Evolutionary conservation across 2,329 filamentous ascomycete species (phyloP).

Genomic region (Monilinia vaccinii-corymbosi): DNA sequence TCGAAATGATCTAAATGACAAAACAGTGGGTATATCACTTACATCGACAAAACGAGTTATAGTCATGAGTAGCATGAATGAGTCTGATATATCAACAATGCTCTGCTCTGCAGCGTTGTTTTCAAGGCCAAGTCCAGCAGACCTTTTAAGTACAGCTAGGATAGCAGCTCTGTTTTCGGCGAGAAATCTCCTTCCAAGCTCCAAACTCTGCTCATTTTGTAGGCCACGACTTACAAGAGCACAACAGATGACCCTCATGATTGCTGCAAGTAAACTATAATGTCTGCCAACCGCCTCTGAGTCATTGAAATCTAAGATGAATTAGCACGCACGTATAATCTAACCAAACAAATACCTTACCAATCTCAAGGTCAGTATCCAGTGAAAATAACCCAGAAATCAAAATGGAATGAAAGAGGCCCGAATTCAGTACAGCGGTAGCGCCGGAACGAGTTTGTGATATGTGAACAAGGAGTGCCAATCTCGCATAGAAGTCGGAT

Average conservation of each 20-base stretch:
- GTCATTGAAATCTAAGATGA: conserved; percentile 25
- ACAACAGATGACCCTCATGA: conserved; percentile 73
- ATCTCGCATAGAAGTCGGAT: conserved; percentile 55
- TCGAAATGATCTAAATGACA: background rate
- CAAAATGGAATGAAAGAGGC: conserved; percentile 73
- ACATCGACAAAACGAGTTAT: conserved; percentile 84
- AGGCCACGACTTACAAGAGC: conserved; percentile 73
- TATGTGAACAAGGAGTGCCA: conserved; percentile 75
- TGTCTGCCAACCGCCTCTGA: conserved; percentile 25
- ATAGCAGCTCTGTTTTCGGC: conserved; percentile 75
- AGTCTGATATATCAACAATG: conserved; percentile 71
- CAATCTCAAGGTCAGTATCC: conserved; percentile 84
- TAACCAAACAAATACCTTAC: conserved; percentile 31
- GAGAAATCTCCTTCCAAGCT: conserved; percentile 72
- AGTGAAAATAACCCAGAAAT: conserved; percentile 78
- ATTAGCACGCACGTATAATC: conserved; percentile 12
- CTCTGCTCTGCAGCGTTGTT: conserved; percentile 43
- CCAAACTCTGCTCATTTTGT: conserved; percentile 64
- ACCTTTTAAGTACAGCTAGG: conserved; percentile 82
- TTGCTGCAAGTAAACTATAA: conserved; percentile 71
- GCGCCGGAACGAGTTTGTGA: conserved; percentile 80
- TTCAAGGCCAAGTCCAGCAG: conserved; percentile 61
- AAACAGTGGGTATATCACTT: conserved; percentile 29
- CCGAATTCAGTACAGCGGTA: conserved; percentile 77
- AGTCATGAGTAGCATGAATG: conserved; percentile 73